Percentiles rank a stretch among this genome's conserved stretches.
phyloP scores from a whole-genome alignment of 257 asterid species.

The Solanum microdontum region DNA sequence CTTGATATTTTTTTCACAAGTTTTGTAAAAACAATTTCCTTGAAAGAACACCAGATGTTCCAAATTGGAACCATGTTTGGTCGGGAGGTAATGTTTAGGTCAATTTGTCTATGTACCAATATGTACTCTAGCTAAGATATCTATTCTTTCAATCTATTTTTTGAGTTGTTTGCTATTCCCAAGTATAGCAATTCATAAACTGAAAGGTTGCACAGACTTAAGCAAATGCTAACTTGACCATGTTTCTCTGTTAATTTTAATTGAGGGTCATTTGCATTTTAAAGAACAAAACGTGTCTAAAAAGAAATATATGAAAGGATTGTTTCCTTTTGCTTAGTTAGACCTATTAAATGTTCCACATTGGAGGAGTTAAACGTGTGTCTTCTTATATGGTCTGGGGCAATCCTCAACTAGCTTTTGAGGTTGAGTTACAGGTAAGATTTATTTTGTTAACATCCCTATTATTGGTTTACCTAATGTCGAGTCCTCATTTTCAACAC shows the following conservation, averaged over 20 bases:
- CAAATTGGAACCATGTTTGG: background rate
- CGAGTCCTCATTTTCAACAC: too few species aligned
- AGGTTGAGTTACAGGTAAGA: too few species aligned
- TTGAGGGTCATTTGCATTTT: background rate
- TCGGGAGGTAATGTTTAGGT: background rate
- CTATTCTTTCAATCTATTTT: background rate
- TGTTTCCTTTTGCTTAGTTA: background rate
- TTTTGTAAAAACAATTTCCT: background rate
- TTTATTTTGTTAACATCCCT: too few species aligned
- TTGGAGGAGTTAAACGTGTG: too few species aligned
- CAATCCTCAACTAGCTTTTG: too few species aligned
- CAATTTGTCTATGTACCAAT: background rate
- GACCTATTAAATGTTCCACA: too few species aligned
- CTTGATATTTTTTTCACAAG: background rate
- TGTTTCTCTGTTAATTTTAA: background rate
- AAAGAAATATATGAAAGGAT: background rate
- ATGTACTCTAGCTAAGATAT: background rate
- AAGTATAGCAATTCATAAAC: background rate
- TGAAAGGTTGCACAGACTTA: background rate
- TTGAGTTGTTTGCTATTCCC: background rate
- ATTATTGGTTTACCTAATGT: too few species aligned
- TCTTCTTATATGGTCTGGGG: too few species aligned
- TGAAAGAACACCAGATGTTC: background rate
- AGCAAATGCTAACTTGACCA: background rate
- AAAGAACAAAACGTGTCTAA: background rate